Base-by-base conservation (phyloP, 2,329 filamentous ascomycete species). In the Colletotrichum cordylinicola region DNA sequence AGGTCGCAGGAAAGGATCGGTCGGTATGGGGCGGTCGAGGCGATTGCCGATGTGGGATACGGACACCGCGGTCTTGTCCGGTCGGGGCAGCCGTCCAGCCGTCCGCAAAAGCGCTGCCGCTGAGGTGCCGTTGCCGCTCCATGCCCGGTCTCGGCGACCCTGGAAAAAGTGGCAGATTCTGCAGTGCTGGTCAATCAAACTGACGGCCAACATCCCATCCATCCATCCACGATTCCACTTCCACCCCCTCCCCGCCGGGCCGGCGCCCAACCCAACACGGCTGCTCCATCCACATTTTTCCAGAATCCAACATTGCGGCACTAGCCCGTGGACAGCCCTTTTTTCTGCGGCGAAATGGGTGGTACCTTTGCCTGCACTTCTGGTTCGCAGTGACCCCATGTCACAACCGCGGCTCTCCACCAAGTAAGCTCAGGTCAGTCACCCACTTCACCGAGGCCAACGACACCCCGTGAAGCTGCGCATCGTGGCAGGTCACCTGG, bases 281-380 rank as follows among this genome's bases (percentile, higher is more conserved):
- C 64, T 75, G 64, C 73, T 73, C 64, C 70, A 75, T 69, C 74
- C 74, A 75, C 74, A 75, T 74, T 75, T 75, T 75, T 74, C 74
- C 70, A 74, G 70, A 75, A 73, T 68, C 58, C 74, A 75, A 48
- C 74, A 58, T 65, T 65, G 74, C 70, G 70, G 74, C 74, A 65
- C 74, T 75, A 75, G 74, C 74, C 70, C 69, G 43, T 56, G 73
- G 73, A 62, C 27, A 62, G 24, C 29, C 60, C 18, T 21, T 64
- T 64, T 58, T 21, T 65, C 35, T 62, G 73, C 58, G 29, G 18
- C 48, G 65, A 70, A 75, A 65, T 56, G 74, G 64, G 67, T 33
- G 67, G 73, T 75, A 60, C 70, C 43, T 73, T 64, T 58, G 56
- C 55, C 70, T 73, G 73, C 73, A 73, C 58, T 64, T 73, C 73